Base-by-base conservation (phyloP, 768 basidiomycete species). In the Daedaleopsis nitida region DNA sequence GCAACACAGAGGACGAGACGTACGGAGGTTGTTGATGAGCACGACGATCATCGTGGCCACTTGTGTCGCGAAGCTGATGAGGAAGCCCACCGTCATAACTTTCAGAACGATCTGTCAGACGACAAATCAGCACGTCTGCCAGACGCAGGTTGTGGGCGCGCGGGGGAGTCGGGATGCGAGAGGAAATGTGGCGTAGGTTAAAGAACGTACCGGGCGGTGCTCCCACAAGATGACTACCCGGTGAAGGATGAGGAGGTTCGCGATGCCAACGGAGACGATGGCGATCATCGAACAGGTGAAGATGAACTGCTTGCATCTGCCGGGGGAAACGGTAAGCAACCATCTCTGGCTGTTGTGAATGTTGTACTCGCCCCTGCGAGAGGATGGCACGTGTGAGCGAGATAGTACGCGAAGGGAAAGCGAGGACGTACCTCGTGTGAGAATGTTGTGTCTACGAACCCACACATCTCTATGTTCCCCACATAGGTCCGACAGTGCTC, bases 211-310 rank as follows among this genome's bases (percentile, higher is more conserved):
- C 27, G 66, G 69, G 2, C 73, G 67, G 48, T 70, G 70, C n/a
- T 78, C 75, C 77, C 77, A 78, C 10, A 78, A 66, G 13, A 70
- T 62, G 27, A 74, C 61, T 0, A 78, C 74, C 23, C 76, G 73
- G 24, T 76, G 55, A 19, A 77, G 69, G 27, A 76, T 72, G 13
- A 73, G 70, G 35, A 72, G 42, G 61, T 75, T 75, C 17, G 72
- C 73, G 16, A 74, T 66, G 9, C 66, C 69, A 11, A 73, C 59
- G 2, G 78, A 75, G 9, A 68, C 53, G 21, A 75, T 59, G 9
- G 70, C 68, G 37, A 70, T 24, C 59, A 71, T 64, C 3, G 71
- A 63, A 1, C 64, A 55, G 2, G 57, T 59, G 56, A 67, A 59
- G 9, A 77, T n/a, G 47, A 75, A 60, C 27, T 51, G 50, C 52